A percentile compares a stretch with the other conserved stretches of the same genome.
phyloP scores from a whole-genome alignment of 805 yeast species.

The Candida koratica region DNA sequence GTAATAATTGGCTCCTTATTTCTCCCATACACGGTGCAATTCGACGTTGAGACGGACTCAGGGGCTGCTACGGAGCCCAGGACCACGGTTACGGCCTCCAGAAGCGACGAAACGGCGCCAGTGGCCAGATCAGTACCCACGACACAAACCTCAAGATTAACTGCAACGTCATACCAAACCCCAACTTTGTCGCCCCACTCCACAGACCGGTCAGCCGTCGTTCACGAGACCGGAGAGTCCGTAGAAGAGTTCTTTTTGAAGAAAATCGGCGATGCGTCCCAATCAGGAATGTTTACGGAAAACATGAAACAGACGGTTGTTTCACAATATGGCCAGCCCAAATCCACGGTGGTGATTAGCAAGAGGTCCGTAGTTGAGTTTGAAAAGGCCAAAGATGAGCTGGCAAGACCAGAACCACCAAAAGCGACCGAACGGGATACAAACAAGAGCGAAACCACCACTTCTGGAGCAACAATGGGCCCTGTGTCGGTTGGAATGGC shows the following conservation, averaged over 20 bases:
- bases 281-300: conserved; percentile 17
- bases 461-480: conserved; percentile 6
- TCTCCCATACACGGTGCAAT: conserved; percentile 73
- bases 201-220: background rate
- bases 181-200: conserved; percentile 10
- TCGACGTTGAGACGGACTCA: conserved; percentile 38
- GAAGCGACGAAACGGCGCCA: conserved; percentile 1
- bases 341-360: conserved; percentile 32
- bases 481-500: conserved; percentile 51
- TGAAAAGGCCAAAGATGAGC: conserved; percentile 27
- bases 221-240: conserved; percentile 5
- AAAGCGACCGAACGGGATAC: conserved; percentile 31
- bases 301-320: conserved; percentile 23
- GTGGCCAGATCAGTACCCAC: conserved; percentile 12
- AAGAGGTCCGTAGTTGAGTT: conserved; percentile 34
- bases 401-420: conserved; percentile 35
- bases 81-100: conserved; percentile 8
- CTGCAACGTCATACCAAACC: conserved; percentile 25
- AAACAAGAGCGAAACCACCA: conserved; percentile 18
- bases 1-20: conserved; percentile 70
- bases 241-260: conserved; percentile 16
- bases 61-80: conserved; percentile 2
- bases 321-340: conserved; percentile 43
- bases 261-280: background rate
- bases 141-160: conserved; percentile 26